A percentile compares a stretch with the other conserved stretches of the same genome.
These are phyloP conservation scores for Phytophthora kernoviae DNA, from an alignment of 352 stramenopile genomes.

Conservation along the genomic window DNA sequence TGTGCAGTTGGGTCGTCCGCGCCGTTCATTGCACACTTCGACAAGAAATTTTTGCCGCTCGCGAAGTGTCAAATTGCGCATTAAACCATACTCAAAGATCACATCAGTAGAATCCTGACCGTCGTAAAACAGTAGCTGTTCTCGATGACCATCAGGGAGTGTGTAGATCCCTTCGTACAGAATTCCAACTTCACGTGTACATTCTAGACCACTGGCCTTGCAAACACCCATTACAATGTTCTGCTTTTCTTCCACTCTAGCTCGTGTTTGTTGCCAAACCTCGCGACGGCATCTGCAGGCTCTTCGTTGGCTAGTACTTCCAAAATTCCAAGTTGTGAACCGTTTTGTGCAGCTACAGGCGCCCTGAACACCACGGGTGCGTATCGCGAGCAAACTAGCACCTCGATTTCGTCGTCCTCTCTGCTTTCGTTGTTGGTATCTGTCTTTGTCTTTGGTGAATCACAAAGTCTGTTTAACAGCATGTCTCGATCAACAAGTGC, in stretches of 20 bases:
- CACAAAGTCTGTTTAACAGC: constrained; percentile 63
- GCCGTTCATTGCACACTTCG: constrained; percentile 71
- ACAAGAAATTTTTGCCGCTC: constrained; percentile 73
- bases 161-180: constrained; percentile 72
- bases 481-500: constrained; percentile 36
- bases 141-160: constrained; percentile 45
- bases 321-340: constrained; percentile 59
- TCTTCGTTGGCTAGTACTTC: constrained; percentile 73
- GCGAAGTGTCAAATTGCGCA: constrained; percentile 70
- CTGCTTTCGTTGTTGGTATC: constrained; percentile 4
- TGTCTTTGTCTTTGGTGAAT: constrained; percentile 10
- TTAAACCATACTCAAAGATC: constrained; percentile 74
- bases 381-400: constrained; percentile 60
- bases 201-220: constrained; percentile 52
- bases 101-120: constrained; percentile 76
- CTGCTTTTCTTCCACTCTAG: constrained; percentile 61
- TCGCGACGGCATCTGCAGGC: constrained; percentile 68
- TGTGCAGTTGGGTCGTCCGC: constrained; percentile 72
- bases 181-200: constrained; percentile 57
- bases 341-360: constrained; percentile 65
- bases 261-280: constrained; percentile 77
- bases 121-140: constrained; percentile 74
- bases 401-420: constrained; percentile 16
- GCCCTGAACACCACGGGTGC: constrained; percentile 64
- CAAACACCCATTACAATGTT: constrained; percentile 63